Conservation (phyloP, 2,329 filamentous ascomycete genomes). For the Exserohilum rostratum region DNA sequence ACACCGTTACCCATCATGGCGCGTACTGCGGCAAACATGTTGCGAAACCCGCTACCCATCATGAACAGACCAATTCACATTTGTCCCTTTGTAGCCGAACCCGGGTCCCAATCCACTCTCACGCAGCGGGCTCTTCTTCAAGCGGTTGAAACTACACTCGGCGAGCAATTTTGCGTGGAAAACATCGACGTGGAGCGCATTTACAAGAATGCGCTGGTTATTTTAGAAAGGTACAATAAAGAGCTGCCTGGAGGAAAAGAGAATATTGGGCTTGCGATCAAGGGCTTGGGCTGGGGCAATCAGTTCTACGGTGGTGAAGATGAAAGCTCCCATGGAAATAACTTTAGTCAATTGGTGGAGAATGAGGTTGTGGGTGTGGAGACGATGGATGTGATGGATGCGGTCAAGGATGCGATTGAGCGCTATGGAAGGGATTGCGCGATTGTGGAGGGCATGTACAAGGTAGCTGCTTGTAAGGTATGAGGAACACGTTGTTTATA, state of each 20-base stretch:
- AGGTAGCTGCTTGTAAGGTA: slow-evolving; percentile 35
- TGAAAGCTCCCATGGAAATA: slow-evolving; percentile 16
- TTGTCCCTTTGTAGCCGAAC: slow-evolving; percentile 23
- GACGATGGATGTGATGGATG: slow-evolving; percentile 33
- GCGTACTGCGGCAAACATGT: slow-evolving; percentile 36
- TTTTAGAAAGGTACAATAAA: slow-evolving; percentile 34
- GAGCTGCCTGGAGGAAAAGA: background rate
- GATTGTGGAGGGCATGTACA: slow-evolving; percentile 38
- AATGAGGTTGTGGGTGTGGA: slow-evolving; percentile 41
- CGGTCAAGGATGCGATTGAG: slow-evolving; percentile 32
- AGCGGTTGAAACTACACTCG: slow-evolving; percentile 30
- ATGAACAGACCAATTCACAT: slow-evolving; percentile 40
- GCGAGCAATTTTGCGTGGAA: slow-evolving; percentile 29
- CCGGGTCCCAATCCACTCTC: slow-evolving; percentile 1
- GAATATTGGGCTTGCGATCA: slow-evolving; percentile 24
- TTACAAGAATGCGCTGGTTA: slow-evolving; percentile 32
- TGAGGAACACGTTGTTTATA: slow-evolving; percentile 1
- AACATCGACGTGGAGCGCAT: slow-evolving; percentile 39
- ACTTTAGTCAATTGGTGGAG: slow-evolving; percentile 34
- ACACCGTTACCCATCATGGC: slow-evolving; percentile 39
- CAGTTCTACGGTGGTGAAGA: slow-evolving; percentile 43
- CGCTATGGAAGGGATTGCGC: slow-evolving; percentile 29
- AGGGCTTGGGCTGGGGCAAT: slow-evolving; percentile 36
- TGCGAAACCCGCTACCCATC: slow-evolving; percentile 30
- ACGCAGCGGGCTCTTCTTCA: slow-evolving; percentile 38